phyloP scores from a whole-genome alignment of 176 grass and related monocot species.

The Alloteropsis semialata region DNA sequence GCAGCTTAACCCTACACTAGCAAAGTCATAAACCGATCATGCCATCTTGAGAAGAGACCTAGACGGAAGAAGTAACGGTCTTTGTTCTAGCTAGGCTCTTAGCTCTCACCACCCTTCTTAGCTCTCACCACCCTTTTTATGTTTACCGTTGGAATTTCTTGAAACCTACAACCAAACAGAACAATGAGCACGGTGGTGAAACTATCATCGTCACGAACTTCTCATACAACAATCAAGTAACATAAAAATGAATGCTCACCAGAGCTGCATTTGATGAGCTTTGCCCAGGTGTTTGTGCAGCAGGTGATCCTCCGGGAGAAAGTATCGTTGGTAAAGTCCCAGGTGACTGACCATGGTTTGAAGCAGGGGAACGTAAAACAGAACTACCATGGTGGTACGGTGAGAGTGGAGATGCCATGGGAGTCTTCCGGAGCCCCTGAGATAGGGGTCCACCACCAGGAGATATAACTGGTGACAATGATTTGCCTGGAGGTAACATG shows the following conservation, averaged over 20 bases:
- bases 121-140: slow-evolving; percentile 47
- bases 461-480: slow-evolving; percentile 55
- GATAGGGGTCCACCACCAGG: slow-evolving; percentile 40
- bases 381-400: slow-evolving; percentile 48
- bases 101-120: slow-evolving; percentile 46
- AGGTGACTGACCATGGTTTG: slow-evolving; percentile 41
- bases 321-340: slow-evolving; percentile 33
- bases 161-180: slow-evolving; percentile 35
- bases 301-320: slow-evolving; percentile 58
- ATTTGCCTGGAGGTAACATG: slow-evolving; percentile 81
- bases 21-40: slow-evolving; percentile 2
- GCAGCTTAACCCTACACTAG: slow-evolving; percentile 20
- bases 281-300: slow-evolving; percentile 15
- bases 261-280: slow-evolving; percentile 37
- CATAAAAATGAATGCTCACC: slow-evolving; percentile 27
- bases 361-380: slow-evolving; percentile 46
- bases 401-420: slow-evolving; percentile 66
- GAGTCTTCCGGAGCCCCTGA: slow-evolving; percentile 52
- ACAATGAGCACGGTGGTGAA: not conserved
- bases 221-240: not conserved
- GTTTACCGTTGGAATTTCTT: slow-evolving; percentile 60
- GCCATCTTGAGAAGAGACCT: not conserved
- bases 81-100: not conserved
- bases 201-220: slow-evolving; percentile 5
- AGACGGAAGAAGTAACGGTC: not conserved